Conservation (phyloP, 2,329 filamentous ascomycete genomes). For the Ambrosiella beaveri region DNA sequence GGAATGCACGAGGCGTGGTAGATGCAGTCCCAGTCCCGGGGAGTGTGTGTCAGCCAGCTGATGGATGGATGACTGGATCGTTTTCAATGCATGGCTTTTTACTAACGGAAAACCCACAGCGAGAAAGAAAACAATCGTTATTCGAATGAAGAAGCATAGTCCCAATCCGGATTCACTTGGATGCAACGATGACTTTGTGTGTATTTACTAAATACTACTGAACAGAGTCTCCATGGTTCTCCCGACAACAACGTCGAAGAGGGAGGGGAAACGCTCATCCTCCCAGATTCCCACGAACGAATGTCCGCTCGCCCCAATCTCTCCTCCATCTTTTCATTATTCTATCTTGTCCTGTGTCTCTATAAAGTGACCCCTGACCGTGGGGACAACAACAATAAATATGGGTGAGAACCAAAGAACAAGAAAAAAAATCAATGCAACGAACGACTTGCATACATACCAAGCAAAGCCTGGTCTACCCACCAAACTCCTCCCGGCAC, state of each 20-base stretch:
- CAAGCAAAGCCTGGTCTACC: background rate
- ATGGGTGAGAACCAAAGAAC: background rate
- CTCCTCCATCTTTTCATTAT: background rate
- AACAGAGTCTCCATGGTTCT: background rate
- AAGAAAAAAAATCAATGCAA: background rate
- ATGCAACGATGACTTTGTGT: too few species aligned
- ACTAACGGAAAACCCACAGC: too few species aligned
- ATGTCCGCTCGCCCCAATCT: too few species aligned
- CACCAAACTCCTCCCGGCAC: background rate
- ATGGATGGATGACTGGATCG: too few species aligned
- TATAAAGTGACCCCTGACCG: conserved; percentile 3
- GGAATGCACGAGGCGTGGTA: too few species aligned
- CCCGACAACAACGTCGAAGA: background rate
- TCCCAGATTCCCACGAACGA: background rate
- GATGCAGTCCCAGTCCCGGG: too few species aligned
- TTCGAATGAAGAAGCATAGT: background rate
- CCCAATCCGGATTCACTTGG: background rate
- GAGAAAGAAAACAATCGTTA: too few species aligned
- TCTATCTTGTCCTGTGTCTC: background rate
- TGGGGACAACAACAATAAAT: background rate
- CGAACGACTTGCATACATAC: too few species aligned
- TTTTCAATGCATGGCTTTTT: too few species aligned
- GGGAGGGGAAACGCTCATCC: background rate
- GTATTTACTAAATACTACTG: too few species aligned
- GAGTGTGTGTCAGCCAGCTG: too few species aligned